A percentile compares a stretch with the other conserved stretches of the same genome.
phyloP scores from a whole-genome alignment of 331 rosid genomes.

The Telfairia occidentalis region DNA sequence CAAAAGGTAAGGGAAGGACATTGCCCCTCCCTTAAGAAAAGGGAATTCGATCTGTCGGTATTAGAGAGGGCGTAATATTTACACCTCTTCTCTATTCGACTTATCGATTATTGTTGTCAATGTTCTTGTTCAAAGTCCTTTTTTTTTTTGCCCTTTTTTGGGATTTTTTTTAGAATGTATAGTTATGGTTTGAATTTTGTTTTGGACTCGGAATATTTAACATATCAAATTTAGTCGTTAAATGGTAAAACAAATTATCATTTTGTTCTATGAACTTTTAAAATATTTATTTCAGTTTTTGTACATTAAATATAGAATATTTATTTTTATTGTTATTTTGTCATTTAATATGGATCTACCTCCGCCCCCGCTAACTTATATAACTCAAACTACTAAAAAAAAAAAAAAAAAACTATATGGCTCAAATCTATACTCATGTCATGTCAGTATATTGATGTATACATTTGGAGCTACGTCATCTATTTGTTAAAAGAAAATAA shows the following conservation, averaged over 20 bases:
- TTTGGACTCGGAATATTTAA: too few species aligned
- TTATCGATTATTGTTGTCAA: neutral
- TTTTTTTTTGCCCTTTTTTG: neutral
- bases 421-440: too few species aligned
- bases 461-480: too few species aligned
- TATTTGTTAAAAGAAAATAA: neutral
- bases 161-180: neutral
- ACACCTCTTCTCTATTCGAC: neutral
- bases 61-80: neutral
- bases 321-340: too few species aligned
- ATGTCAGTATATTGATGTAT: too few species aligned
- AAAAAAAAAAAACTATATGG: too few species aligned
- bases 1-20: neutral
- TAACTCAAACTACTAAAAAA: too few species aligned
- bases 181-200: neutral
- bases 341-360: too few species aligned
- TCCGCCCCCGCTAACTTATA: too few species aligned
- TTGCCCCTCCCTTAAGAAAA: neutral
- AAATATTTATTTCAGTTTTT: neutral
- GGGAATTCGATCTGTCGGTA: constrained; percentile 2
- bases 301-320: too few species aligned
- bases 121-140: neutral
- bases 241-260: too few species aligned
- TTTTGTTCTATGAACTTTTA: neutral
- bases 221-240: too few species aligned